Evolutionary conservation across 768 basidiomycete genomes (phyloP).

Genomic region (Scleroderma citrinum): DNA sequence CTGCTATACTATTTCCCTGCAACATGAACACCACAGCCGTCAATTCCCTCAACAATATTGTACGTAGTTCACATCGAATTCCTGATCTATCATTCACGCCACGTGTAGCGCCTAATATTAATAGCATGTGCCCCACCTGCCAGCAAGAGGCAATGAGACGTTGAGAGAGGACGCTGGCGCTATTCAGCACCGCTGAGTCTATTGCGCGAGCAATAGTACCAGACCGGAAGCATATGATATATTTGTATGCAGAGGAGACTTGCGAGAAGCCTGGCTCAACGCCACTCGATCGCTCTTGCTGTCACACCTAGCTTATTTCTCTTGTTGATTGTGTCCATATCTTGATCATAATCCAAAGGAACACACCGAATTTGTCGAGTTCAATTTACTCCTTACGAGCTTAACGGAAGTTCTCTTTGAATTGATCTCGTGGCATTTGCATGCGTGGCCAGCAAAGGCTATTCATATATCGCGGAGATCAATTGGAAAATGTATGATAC

Average conservation of each 20-base stretch:
- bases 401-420: conserved; percentile 21
- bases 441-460: conserved; percentile 6
- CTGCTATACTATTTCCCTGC: conserved; percentile 1
- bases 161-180: conserved; percentile 9
- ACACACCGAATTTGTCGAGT: background rate
- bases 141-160: conserved; percentile 21
- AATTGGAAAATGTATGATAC: conserved; percentile 8
- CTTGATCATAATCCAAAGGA: background rate
- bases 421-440: conserved; percentile 10
- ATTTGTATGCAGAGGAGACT: background rate
- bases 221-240: conserved; percentile 7
- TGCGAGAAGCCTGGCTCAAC: background rate
- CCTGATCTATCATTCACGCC: conserved; percentile 1
- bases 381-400: conserved; percentile 14
- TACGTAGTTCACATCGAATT: conserved; percentile 15
- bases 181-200: background rate
- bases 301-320: conserved; percentile 10
- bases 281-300: conserved; percentile 6
- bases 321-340: conserved; percentile 4
- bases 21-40: conserved; percentile 28
- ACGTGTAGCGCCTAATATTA: conserved; percentile 36
- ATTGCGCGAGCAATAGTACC: conserved; percentile 7
- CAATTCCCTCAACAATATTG: conserved; percentile 43
- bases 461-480: conserved; percentile 26
- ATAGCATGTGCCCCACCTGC: conserved; percentile 38